A percentile compares a stretch with the other conserved stretches of the same genome.
Evolutionary conservation across 257 asterid genomes (phyloP).

Genomic region (Fraxinus excelsior): DNA sequence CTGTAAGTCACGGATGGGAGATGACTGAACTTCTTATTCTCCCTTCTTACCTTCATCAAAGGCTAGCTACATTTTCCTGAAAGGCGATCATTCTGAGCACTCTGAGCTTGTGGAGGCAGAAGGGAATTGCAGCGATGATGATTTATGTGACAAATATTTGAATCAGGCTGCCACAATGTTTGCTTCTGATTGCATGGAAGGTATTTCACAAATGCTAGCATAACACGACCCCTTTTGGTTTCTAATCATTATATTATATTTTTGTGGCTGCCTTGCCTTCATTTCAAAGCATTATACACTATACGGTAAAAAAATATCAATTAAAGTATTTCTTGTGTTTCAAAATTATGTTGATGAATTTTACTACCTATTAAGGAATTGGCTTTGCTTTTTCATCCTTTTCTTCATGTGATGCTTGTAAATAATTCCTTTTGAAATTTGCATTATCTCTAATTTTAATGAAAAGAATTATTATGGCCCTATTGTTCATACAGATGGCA

Average conservation of each 20-base stretch:
- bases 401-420: conserved; percentile 13
- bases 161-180: conserved; percentile 55
- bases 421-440: conserved; percentile 9
- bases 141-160: conserved; percentile 59
- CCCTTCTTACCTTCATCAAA: conserved; percentile 40
- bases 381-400: conserved; percentile 18
- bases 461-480: conserved; percentile 20
- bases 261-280: conserved; percentile 11
- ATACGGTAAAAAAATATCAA: background rate
- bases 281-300: conserved; percentile 19
- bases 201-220: conserved; percentile 38
- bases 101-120: conserved; percentile 48
- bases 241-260: conserved; percentile 13
- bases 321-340: conserved; percentile 9
- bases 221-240: conserved; percentile 11
- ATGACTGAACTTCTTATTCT: conserved; percentile 32
- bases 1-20: conserved; percentile 21
- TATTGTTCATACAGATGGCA: conserved; percentile 55
- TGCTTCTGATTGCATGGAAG: conserved; percentile 61
- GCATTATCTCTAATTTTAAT: conserved; percentile 9
- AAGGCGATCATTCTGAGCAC: conserved; percentile 60
- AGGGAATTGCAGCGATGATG: conserved; percentile 46
- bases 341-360: conserved; percentile 13
- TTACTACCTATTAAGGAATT: conserved; percentile 17
- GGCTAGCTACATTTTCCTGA: conserved; percentile 72